Evolutionary conservation across 2,329 filamentous ascomycete species (phyloP), one percentile per base, ranked within the genome.

Genomic region (Seiridium unicorne): DNA sequence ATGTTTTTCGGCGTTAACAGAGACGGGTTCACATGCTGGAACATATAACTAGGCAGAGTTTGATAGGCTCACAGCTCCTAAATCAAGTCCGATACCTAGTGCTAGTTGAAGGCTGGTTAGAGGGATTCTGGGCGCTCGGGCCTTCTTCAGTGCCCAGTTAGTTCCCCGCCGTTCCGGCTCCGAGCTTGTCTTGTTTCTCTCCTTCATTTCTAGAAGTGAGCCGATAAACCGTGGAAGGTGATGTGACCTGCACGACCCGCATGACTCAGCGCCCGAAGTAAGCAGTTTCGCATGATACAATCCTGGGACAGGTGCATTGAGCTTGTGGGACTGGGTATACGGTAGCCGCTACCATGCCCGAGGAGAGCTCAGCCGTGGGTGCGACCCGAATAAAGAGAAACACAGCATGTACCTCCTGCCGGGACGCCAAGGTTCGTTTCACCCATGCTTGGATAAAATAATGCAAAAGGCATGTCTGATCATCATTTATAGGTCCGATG

Each of bases 361-460:
- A 57, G n/a, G 44, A 46, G 34, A 35, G n/a, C 31, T n/a, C 34
- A 13, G 44, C 42, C 18, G 18, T 40, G 53, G 53, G 35, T 31
- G 55, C 44, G 44, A 58, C 55, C 6, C 68, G 71, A 34, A 72
- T 72, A 56, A 72, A 71, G 60, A 65, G 71, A 49, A 73, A 73
- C 57, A 66, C 69, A 31, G 71, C 71, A 11, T 73, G 71, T 60
- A 73, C 68, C 4, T 68, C 69, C 9, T 73, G 71, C 58, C 68
- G 71, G 32, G 71, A 73, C 63, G 70, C 71, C 6, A 73, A 73
- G 66, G 71, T 71, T 66, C 8, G 61, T 47, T 35, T n/a, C 3
- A 48, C 35, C 34, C 51, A 13, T 13, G 47, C 38, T 55, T 38
- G 38, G 7, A 13, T 13, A 13, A 42, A 42, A 42, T 60, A 11